Evolutionary conservation across 2,329 filamentous ascomycete species (phyloP).

Genomic region (Myriosclerotinia duriaeana): DNA sequence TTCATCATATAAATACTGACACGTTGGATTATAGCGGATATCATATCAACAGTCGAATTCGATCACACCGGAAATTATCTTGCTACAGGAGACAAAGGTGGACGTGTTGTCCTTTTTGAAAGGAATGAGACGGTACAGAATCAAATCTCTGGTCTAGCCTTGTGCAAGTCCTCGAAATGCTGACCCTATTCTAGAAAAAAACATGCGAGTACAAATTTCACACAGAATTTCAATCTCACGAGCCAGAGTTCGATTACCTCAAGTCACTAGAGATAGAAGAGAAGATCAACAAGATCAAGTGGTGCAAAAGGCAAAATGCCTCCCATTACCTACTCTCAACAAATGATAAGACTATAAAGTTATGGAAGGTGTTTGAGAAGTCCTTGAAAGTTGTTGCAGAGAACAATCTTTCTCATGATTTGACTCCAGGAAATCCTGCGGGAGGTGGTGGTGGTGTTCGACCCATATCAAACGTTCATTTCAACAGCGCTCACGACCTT

Average conservation of each 20-base stretch:
- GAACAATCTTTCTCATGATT: conserved; percentile 94
- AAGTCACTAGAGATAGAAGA: conserved; percentile 99
- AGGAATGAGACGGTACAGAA: conserved; percentile 84
- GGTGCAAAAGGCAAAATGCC: conserved; percentile 96
- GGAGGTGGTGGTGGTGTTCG: conserved; percentile 78
- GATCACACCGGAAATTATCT: conserved; percentile 88
- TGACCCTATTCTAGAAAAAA: conserved; percentile 74
- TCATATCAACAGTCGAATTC: conserved; percentile 89
- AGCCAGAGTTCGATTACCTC: conserved; percentile 98
- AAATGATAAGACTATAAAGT: conserved; percentile 99
- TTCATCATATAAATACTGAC: conserved; percentile 25
- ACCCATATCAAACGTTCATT: conserved; percentile 68
- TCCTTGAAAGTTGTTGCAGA: conserved; percentile 98
- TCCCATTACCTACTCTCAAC: conserved; percentile 98
- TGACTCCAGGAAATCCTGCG: conserved; percentile 70
- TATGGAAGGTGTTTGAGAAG: conserved; percentile 99
- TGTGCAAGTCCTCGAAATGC: conserved; percentile 26
- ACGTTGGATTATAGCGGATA: conserved; percentile 62
- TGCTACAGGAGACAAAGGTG: conserved; percentile 86
- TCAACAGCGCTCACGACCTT: conserved; percentile 77
- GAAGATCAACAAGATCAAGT: conserved; percentile 99
- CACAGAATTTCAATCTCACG: conserved; percentile 99
- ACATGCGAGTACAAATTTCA: conserved; percentile 99
- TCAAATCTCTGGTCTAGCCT: conserved; percentile 10
- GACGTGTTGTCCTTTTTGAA: conserved; percentile 81